Conservation (phyloP, 2,329 filamentous ascomycete species). For the Phoma sp. region DNA sequence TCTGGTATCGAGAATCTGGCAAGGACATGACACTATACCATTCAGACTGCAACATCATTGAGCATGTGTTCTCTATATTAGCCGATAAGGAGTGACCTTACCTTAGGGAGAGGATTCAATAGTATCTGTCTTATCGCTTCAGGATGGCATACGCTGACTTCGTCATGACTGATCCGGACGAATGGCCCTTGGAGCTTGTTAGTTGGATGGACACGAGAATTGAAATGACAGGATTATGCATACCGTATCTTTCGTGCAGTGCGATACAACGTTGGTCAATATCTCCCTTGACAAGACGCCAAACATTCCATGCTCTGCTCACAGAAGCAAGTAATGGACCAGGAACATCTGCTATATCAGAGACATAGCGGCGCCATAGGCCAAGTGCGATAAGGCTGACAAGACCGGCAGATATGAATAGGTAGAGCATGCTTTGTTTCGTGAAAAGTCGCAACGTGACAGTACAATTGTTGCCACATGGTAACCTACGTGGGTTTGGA, state of each 20-base stretch:
- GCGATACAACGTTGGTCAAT: conserved; percentile 3
- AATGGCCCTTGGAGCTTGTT: conserved; percentile 29
- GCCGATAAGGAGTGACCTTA: not conserved
- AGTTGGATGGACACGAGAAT: not conserved
- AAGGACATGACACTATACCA: conserved; percentile 48
- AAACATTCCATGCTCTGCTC: not conserved
- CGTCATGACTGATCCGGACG: conserved; percentile 53
- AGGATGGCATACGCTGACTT: conserved; percentile 54
- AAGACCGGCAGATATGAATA: not conserved
- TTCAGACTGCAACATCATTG: conserved; percentile 20
- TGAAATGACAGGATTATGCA: not conserved
- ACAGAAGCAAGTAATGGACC: not conserved
- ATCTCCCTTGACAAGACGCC: not conserved
- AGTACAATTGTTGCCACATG: not conserved
- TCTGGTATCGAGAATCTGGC: conserved; percentile 51
- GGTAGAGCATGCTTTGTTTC: not conserved
- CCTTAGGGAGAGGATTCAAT: conserved; percentile 42
- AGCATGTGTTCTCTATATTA: not conserved
- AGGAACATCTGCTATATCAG: not conserved
- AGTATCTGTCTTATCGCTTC: conserved; percentile 50
- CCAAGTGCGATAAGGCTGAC: not conserved
- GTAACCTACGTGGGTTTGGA: not conserved
- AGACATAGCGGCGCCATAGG: not conserved
- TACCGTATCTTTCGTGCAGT: not conserved
- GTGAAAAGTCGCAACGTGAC: not conserved